Base-by-base conservation (phyloP, 768 basidiomycete genomes). In the Holtermannia corniformis region DNA sequence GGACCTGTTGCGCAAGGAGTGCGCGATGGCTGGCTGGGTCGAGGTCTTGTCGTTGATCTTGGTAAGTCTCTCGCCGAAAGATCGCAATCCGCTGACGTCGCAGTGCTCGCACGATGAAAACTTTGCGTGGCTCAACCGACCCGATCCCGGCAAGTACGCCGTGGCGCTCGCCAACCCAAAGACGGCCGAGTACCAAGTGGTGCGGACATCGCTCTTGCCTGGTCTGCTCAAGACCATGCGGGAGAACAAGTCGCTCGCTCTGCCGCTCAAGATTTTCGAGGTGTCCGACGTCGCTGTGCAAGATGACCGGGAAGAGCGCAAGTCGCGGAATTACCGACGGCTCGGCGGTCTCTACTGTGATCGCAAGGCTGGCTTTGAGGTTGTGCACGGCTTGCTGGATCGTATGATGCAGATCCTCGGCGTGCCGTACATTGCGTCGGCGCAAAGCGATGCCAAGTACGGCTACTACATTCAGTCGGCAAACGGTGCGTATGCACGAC, bases 51-150 rank as follows among this genome's bases (percentile, higher is more conserved):
- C 95, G 20, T 78, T 97, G 54, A 97, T 90, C 67, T 78, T 99
- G 59, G 92, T 95, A 67, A 48, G 84, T 74, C 12, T 3, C n/a
- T n/a, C n/a, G n/a, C n/a, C n/a, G n/a, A n/a, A n/a, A n/a, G 0
- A 3, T 49, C n/a, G 19, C 20, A 22, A 24, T 16, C 21, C 23
- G 5, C 11, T 5, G 19, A 28, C 44, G 41, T 45, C 23, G 22
- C 64, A 96, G 91, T 99, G 93, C 75, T 96, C 93, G 11, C 90
- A 91, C 65, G 93, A 96, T 73, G 95, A 99, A 75, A 97, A 96
- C 76, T 99, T 96, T 67, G 85, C 82, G 47, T 91, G 83, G 77
- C 78, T 99, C 57, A 95, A 95, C 75, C 85, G 83, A 54, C 66
- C 76, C 25, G 93, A 97, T 72, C 85, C 87, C 59, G 82, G 83